Base-by-base conservation (phyloP, 208 protist species). In the Kentomonas sorsogonicus region DNA sequence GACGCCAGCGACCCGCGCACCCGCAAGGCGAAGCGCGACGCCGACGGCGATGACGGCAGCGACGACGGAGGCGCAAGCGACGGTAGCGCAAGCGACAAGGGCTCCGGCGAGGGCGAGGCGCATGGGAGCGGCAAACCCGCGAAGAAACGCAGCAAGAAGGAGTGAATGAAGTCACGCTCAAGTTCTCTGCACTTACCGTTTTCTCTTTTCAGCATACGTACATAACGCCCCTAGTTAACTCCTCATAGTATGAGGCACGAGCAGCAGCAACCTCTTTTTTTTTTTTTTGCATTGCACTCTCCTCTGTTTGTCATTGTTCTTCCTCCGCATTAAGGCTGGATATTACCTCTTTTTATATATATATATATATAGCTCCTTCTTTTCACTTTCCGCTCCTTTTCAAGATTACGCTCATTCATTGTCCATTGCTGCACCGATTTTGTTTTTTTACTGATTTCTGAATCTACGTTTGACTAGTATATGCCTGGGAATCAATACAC, bases 1-100 rank as follows among this genome's bases (percentile, higher is more conserved):
- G 79, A 84, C 41, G 68, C 68, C 1, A 60, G 74, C 0, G 82
- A 91, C 56, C 82, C 82, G 0, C 87, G 81, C 7, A 72, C 60
- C 20, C 84, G 81, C 43, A 51, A 51, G 33, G 52, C 53, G 0
- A 39, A 70, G 7, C 39, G 31, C 29, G 48, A 40, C 31, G 51
- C 67, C n/a, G 55, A 60, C n/a, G 23, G 51, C 20, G 56, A 60
- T 30, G 62, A 68, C 6, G 51, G 43, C 23, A 54, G 64, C 5
- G 66, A 57, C 5, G 57, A 53, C 31, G 54, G 45, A 33, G 51
- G 55, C 2, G 31, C 27, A 34, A 16, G 22, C 27, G 59, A 61
- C 22, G 55, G 46, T 7, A 46, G 46, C 25, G 62, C 53, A 6
- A 45, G 23, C 1, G 61, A 71, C 10, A 50, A 66, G 27, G 58